Conservation (phyloP, 371 early-diverging fungal species). For the Apophysomyces sp. region DNA sequence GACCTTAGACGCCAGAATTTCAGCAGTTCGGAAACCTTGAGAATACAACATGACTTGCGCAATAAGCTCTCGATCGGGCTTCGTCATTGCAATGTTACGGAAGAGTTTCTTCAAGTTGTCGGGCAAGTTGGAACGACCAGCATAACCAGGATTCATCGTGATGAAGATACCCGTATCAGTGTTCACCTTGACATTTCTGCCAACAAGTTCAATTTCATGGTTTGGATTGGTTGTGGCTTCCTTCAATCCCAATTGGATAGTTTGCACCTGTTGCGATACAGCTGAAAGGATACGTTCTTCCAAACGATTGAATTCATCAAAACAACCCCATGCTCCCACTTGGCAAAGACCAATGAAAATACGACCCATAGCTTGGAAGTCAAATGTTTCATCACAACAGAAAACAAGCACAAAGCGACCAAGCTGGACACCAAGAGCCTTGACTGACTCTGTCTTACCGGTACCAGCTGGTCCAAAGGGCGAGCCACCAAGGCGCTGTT, state of each 20-base stretch:
- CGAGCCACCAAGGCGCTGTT: conserved; percentile 91
- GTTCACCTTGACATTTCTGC: conserved; percentile 83
- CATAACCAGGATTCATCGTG: conserved; percentile 99
- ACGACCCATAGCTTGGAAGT: conserved; percentile 99
- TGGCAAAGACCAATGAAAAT: conserved; percentile 98
- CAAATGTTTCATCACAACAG: conserved; percentile 99
- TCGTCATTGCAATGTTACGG: conserved; percentile 98
- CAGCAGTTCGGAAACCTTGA: conserved; percentile 98
- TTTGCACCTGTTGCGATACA: conserved; percentile 98
- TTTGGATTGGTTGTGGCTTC: conserved; percentile 59
- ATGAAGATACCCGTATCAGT: conserved; percentile 96
- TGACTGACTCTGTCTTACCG: conserved; percentile 99
- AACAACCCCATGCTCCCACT: conserved; percentile 99
- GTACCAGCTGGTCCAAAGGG: conserved; percentile 98
- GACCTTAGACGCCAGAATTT: conserved; percentile 91
- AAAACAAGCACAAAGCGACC: conserved; percentile 98
- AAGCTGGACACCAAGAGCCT: conserved; percentile 94
- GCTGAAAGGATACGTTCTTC: conserved; percentile 97
- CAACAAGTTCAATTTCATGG: conserved; percentile 91
- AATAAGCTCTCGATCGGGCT: conserved; percentile 96
- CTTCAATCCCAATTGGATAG: conserved; percentile 94
- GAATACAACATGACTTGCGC: conserved; percentile 99
- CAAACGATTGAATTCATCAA: conserved; percentile 99
- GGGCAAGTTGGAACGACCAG: conserved; percentile 97
- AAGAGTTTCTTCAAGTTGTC: conserved; percentile 98